Base-by-base conservation (phyloP, 495 filamentous ascomycete species). In the Hypoxylon subgilvum region DNA sequence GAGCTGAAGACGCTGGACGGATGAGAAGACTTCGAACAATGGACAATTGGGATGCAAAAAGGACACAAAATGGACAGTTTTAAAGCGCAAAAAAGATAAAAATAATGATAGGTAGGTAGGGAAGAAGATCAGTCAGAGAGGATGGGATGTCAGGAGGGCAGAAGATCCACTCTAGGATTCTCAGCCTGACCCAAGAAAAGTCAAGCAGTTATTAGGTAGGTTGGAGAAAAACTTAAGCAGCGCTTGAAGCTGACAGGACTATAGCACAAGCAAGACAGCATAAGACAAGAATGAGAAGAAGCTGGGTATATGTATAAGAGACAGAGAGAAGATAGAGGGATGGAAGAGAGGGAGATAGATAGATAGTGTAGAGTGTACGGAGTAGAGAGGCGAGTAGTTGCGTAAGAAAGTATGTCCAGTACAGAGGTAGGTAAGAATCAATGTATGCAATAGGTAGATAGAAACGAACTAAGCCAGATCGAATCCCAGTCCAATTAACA, bases 81-180 rank as follows among this genome's bases (percentile, higher is more conserved):
- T 56, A 52, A 57, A 53, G 57, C 56, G 52, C 51, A 61, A 56
- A 53, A n/a, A 46, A 52, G 38, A 65, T 50, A 53, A 64, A 64
- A 64, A 54, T 54, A 52, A 64, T 50, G 45, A 54, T 60, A 54
- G 49, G 61, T n/a, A n/a, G n/a, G n/a, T n/a, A n/a, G n/a, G n/a
- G n/a, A n/a, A n/a, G n/a, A n/a, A n/a, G n/a, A n/a, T n/a, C n/a
- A n/a, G n/a, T n/a, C n/a, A n/a, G 48, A 54, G 50, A 27, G 56
- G 13, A 57, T 34, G 62, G 44, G 57, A 65, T 65, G 57, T 52
- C 57, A 61, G 57, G 57, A 60, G 62, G 62, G 52, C 62, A 54
- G 35, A 52, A 65, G 52, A 61, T 56, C 56, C 56, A 61, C 51
- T 47, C 42, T 54, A 14, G 51, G 47, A 51, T 52, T 43, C 36